These are phyloP conservation scores for Huntiella bhutanensis DNA, from an alignment of 2,329 filamentous ascomycete genomes.

Conservation along the genomic window DNA sequence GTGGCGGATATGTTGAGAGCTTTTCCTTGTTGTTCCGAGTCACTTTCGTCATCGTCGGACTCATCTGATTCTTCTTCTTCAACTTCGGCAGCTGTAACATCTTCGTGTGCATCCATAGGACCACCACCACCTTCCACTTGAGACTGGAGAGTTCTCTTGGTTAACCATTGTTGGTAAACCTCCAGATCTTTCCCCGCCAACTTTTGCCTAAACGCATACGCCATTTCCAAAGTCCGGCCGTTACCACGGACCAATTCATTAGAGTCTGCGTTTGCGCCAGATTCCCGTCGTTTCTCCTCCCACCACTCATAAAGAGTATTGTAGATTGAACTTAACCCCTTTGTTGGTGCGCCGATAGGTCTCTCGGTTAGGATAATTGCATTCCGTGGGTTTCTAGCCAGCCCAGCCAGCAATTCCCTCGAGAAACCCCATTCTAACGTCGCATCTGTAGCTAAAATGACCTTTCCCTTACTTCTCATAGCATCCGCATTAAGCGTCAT, in stretches of 20 bases:
- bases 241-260: slow-evolving; percentile 49
- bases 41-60: slow-evolving; percentile 47
- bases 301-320: slow-evolving; percentile 66
- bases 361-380: slow-evolving; percentile 75
- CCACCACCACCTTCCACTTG: slow-evolving; percentile 53
- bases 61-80: slow-evolving; percentile 62
- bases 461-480: slow-evolving; percentile 30
- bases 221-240: slow-evolving; percentile 41
- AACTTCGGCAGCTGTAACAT: slow-evolving; percentile 64
- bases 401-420: slow-evolving; percentile 51
- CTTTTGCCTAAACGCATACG: slow-evolving; percentile 40
- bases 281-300: slow-evolving; percentile 44
- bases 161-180: slow-evolving; percentile 81
- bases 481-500: slow-evolving; percentile 24
- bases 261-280: slow-evolving; percentile 32
- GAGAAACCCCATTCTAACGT: slow-evolving; percentile 94
- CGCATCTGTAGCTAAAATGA: slow-evolving; percentile 79
- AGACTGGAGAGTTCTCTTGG: slow-evolving; percentile 70
- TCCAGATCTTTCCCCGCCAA: slow-evolving; percentile 58
- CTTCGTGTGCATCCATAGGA: slow-evolving; percentile 49
- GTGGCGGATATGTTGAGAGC: slow-evolving; percentile 76
- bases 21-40: slow-evolving; percentile 78
- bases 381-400: slow-evolving; percentile 64
- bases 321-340: slow-evolving; percentile 39
- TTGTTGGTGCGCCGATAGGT: slow-evolving; percentile 26